These are phyloP conservation scores for Coemansia sp. DNA, from an alignment of 192 early-diverging fungal species.

Conservation along the genomic window DNA sequence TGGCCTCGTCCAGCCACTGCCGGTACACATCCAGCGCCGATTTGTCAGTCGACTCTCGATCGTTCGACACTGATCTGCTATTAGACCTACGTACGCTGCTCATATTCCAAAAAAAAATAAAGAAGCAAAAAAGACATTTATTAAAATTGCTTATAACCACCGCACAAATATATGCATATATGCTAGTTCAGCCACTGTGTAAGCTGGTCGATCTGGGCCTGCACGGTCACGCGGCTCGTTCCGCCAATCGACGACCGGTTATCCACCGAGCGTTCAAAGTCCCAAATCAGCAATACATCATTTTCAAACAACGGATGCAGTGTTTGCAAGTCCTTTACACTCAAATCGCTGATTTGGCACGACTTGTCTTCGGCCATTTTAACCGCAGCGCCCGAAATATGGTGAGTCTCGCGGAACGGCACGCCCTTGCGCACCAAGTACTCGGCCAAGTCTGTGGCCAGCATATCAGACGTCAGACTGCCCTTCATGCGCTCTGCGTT, in stretches of 20 bases:
- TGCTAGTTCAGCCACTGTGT: conserved; percentile 59
- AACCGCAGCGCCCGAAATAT: conserved; percentile 95
- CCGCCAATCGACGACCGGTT: conserved; percentile 86
- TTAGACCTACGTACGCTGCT: too few relatives aligned
- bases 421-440: conserved; percentile 97
- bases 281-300: conserved; percentile 82
- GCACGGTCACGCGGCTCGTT: conserved; percentile 76
- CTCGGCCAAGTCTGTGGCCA: conserved; percentile 97
- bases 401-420: conserved; percentile 98
- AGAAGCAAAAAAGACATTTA: too few relatives aligned
- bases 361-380: conserved; percentile 85
- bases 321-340: conserved; percentile 75
- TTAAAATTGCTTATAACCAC: too few relatives aligned
- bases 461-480: conserved; percentile 86
- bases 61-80: too few relatives aligned
- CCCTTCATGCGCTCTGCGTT: conserved; percentile 80
- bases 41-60: neutral
- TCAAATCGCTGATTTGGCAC: conserved; percentile 70
- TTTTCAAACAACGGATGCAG: conserved; percentile 82
- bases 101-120: too few relatives aligned
- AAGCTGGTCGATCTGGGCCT: conserved; percentile 77
- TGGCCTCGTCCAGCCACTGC: conserved; percentile 33
- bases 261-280: conserved; percentile 90
- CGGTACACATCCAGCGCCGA: conserved; percentile 36
- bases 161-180: too few relatives aligned